These are phyloP conservation scores for Murraya paniculata DNA, from an alignment of 345 rosid species.

Conservation along the genomic window DNA sequence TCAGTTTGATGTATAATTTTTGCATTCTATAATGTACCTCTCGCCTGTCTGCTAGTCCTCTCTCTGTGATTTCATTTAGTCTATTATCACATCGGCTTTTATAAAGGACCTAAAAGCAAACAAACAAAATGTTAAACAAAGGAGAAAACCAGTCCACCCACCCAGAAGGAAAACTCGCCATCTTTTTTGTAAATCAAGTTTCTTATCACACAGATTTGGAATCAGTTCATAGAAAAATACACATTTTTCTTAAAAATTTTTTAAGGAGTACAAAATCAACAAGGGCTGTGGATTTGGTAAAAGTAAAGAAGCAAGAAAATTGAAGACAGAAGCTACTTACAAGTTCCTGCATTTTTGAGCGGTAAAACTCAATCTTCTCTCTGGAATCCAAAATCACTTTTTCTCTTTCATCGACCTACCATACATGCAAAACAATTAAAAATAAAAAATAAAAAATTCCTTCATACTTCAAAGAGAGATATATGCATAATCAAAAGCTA, in stretches of 20 bases:
- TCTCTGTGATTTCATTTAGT: conserved; percentile 90
- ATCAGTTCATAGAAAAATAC: neutral
- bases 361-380: conserved; percentile 92
- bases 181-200: neutral
- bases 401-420: conserved; percentile 57
- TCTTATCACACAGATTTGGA: neutral
- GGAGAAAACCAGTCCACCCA: neutral
- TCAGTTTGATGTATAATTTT: conserved; percentile 9
- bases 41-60: conserved; percentile 86
- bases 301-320: neutral
- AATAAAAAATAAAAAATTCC: conserved; percentile 5
- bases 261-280: neutral
- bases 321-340: conserved; percentile 51
- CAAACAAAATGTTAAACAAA: neutral
- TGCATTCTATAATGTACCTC: conserved; percentile 54
- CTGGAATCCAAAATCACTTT: conserved; percentile 76
- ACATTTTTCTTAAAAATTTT: neutral
- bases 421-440: conserved; percentile 17
- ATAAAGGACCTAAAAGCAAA: conserved; percentile 59
- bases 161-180: neutral
- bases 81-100: conserved; percentile 97
- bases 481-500: neutral
- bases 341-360: conserved; percentile 93
- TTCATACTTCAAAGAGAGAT: neutral
- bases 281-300: neutral